Conservation (phyloP, 2,329 filamentous ascomycete species). For the Fusarium chaquense region DNA sequence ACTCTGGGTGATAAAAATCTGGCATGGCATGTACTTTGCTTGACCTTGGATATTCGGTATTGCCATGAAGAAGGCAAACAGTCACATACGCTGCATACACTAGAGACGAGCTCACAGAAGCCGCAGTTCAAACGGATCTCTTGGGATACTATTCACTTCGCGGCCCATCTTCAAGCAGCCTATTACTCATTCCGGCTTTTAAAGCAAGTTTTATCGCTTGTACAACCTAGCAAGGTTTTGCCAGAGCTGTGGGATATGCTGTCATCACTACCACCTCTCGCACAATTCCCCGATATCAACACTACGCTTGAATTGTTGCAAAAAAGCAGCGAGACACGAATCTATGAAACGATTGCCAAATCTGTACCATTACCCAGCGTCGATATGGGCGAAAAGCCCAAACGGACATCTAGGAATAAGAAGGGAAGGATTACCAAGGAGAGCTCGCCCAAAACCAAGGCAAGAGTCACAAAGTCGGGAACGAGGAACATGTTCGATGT, state of each 20-base stretch:
- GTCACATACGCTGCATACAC: constrained; percentile 41
- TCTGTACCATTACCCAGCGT: constrained; percentile 32
- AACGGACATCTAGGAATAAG: constrained; percentile 5
- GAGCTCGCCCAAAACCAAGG: not conserved
- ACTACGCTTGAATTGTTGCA: constrained; percentile 38
- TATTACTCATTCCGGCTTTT: constrained; percentile 71
- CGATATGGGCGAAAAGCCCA: not conserved
- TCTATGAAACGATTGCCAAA: constrained; percentile 30
- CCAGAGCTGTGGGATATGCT: constrained; percentile 42
- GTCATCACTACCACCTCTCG: constrained; percentile 44
- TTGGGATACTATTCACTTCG: constrained; percentile 72
- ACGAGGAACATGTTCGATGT: constrained; percentile 46
- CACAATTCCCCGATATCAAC: constrained; percentile 43
- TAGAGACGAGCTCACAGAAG: constrained; percentile 32
- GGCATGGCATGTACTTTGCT: constrained; percentile 47
- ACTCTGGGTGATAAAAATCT: not conserved
- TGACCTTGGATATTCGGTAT: constrained; percentile 48
- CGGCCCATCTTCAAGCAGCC: constrained; percentile 69
- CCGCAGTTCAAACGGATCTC: constrained; percentile 25
- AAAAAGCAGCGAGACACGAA: constrained; percentile 11
- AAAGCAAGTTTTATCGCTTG: constrained; percentile 51
- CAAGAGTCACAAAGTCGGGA: constrained; percentile 6
- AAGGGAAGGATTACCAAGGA: constrained; percentile 28
- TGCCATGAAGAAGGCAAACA: constrained; percentile 48
- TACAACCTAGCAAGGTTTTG: constrained; percentile 1